Conservation (phyloP, 148 eudicot genomes). For the Linanthus parryae region DNA sequence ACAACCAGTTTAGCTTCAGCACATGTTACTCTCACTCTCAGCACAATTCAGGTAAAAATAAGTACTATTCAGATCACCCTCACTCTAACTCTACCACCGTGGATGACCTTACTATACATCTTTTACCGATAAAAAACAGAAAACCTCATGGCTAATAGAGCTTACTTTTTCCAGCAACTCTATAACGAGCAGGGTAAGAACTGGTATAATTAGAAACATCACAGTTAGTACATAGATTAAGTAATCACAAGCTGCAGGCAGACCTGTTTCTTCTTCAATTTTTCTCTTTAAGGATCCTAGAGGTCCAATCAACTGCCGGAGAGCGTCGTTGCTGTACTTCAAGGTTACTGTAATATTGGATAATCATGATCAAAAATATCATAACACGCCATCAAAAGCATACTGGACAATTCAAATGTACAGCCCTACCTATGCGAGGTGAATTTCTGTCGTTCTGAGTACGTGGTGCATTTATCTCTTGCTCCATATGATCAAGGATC, state of each 20-base stretch:
- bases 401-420: neutral
- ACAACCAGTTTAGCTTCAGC: no score
- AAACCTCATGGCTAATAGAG: no score
- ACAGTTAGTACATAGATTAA: no score
- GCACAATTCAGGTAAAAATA: no score
- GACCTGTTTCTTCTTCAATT: constrained; percentile 91
- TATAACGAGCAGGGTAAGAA: no score
- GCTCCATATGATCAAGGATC: constrained; percentile 89
- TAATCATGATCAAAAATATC: neutral
- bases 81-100: no score
- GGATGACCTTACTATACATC: no score
- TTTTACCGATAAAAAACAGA: no score
- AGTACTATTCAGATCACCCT: no score
- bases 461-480: constrained; percentile 66
- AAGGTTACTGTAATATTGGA: constrained; percentile 48
- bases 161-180: no score
- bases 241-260: constrained; percentile 6
- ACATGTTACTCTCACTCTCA: no score
- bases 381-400: neutral
- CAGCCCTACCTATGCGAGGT: constrained; percentile 57
- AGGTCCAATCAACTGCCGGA: constrained; percentile 85
- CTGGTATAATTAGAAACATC: no score
- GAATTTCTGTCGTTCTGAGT: constrained; percentile 55
- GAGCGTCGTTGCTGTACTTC: constrained; percentile 71
- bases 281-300: constrained; percentile 79